Percentiles rank a stretch among this genome's conserved stretches.
These are phyloP conservation scores for Backusella liffmaniae DNA, from an alignment of 192 early-diverging fungal genomes.

Conservation along the genomic window DNA sequence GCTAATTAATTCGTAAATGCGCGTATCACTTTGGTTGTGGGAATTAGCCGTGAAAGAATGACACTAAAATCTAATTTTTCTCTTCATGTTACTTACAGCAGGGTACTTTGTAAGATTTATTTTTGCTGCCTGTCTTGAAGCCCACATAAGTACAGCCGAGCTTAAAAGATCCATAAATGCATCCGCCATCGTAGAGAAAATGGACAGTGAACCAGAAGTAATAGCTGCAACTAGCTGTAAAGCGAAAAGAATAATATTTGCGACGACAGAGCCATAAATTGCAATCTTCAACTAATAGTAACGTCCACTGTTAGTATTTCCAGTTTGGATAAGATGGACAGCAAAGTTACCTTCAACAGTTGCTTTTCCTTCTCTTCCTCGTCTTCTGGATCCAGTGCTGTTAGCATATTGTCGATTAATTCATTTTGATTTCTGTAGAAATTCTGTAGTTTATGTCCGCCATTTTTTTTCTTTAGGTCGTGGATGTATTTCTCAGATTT, in stretches of 20 bases:
- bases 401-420: slow-evolving; percentile 72
- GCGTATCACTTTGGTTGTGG: not conserved
- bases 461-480: slow-evolving; percentile 37
- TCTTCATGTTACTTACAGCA: slow-evolving; percentile 40
- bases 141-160: slow-evolving; percentile 60
- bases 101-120: slow-evolving; percentile 70
- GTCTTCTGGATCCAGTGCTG: slow-evolving; percentile 42
- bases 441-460: slow-evolving; percentile 50
- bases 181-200: slow-evolving; percentile 82
- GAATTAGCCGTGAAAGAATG: not conserved
- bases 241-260: slow-evolving; percentile 64
- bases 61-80: not conserved
- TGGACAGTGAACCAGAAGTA: slow-evolving; percentile 66
- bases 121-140: slow-evolving; percentile 57
- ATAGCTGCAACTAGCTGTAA: slow-evolving; percentile 75
- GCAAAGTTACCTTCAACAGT: slow-evolving; percentile 35
- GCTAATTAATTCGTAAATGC: not conserved
- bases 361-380: slow-evolving; percentile 37
- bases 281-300: slow-evolving; percentile 59
- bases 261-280: slow-evolving; percentile 64
- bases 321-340: not conserved
- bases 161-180: slow-evolving; percentile 80
- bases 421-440: slow-evolving; percentile 87
- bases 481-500: slow-evolving; percentile 52
- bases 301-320: not conserved